phyloP scores from a whole-genome alignment of 768 basidiomycete genomes.

The Lactarius sanguifluus region DNA sequence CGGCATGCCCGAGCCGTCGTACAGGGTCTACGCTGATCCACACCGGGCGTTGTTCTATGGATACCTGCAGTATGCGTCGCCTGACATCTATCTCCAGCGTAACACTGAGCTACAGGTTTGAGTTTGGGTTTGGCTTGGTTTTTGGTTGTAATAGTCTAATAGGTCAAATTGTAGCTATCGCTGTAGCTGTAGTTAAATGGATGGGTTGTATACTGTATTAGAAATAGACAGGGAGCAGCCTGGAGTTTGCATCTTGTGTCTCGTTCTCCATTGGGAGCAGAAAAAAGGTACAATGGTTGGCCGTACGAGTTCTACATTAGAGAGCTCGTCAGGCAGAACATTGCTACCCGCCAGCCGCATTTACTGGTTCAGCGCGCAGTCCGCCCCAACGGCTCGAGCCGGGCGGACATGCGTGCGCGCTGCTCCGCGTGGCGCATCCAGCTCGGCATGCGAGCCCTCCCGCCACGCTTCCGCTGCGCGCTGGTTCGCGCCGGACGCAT shows the following conservation, averaged over 20 bases:
- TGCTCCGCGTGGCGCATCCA: not conserved
- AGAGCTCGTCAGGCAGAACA: not conserved
- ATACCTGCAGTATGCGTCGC: not conserved
- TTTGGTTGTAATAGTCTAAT: not conserved
- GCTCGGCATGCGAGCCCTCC: not conserved
- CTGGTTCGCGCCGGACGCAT: not conserved
- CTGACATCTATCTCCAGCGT: conserved; percentile 14
- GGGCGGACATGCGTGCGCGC: not conserved
- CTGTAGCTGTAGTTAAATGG: not conserved
- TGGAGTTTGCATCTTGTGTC: not conserved
- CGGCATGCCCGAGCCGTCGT: conserved; percentile 5
- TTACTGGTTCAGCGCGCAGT: not conserved
- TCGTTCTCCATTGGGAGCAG: not conserved
- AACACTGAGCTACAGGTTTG: not conserved
- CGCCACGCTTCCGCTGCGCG: not conserved
- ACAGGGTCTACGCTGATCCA: conserved; percentile 13
- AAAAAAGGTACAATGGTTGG: not conserved
- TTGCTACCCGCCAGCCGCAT: not conserved
- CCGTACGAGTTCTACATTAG: not conserved
- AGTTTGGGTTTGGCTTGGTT: not conserved
- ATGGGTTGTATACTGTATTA: not conserved
- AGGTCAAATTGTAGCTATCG: not conserved
- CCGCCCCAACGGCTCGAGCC: not conserved
- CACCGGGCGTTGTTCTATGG: conserved; percentile 16
- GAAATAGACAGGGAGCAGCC: not conserved